Evolutionary conservation across 495 filamentous ascomycete species (phyloP), one percentile per base, ranked within the genome.

Genomic region (Trichoderma asperelloides): DNA sequence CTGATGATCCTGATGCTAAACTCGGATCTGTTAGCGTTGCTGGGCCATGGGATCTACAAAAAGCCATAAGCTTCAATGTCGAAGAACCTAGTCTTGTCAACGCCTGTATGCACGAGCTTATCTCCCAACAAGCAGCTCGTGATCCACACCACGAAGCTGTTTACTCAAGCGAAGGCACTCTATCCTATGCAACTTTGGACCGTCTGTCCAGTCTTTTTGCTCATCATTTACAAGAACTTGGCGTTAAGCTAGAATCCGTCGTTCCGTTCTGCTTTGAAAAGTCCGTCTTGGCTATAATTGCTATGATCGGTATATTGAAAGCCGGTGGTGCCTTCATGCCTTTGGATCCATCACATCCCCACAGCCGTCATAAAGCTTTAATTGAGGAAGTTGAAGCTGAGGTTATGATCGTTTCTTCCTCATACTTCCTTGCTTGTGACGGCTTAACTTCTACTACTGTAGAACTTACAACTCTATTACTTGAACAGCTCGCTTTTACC

Each of bases 241-340:
- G 79, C 0, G 69, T 82, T 18, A 77, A 76, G 16, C 78, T 77
- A 0, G 78, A 77, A 27, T 73, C 73, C 9, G 76, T 80, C 5
- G 76, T 83, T 3, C 81, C 81, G 1, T 77, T 83, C 39, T 76
- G 80, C 2, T 73, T 82, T 66, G 74, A 80, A 47, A 83, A 81
- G 71, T 74, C 75, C 63, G 72, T 76, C 47, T 77, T 80, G 65
- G 76, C 80, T 15, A 72, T 79, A 13, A 76, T 83, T 33, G 77
- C 79, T 25, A 81, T 83, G 78, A 66, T 83, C 23, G 76, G 78
- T 12, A 77, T 82, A 13, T 69, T 82, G 11, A 78, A 80, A 33
- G 49, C 65, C n/a, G 65, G 65, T 21, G 65, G 65, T 21, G 47
- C 18, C 2, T 62, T 67, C 28, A 11, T 67, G 0, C 65, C 65